These are phyloP conservation scores for Ogataea henricii DNA, from an alignment of 805 yeast genomes.

Conservation along the genomic window DNA sequence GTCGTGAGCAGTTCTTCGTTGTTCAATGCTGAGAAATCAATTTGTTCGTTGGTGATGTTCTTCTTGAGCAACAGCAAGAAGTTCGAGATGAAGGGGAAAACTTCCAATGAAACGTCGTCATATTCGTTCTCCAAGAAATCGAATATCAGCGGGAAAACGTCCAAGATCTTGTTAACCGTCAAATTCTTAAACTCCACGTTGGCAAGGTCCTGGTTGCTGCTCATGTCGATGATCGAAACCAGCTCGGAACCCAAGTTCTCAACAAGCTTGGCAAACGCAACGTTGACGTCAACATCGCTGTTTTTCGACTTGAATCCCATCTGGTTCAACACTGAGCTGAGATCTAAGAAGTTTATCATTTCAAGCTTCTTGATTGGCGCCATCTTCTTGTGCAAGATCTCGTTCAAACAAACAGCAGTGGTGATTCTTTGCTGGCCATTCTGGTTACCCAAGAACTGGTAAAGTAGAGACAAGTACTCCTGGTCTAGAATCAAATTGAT, in stretches of 20 bases:
- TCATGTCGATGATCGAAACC: conserved; percentile 62
- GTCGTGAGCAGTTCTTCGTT: conserved; percentile 56
- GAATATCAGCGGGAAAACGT: conserved; percentile 72
- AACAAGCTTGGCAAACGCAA: conserved; percentile 74
- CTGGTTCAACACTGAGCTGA: conserved; percentile 54
- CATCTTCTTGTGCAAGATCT: conserved; percentile 61
- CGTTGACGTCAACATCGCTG: conserved; percentile 60
- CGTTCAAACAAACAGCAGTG: conserved; percentile 57
- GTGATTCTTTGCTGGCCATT: conserved; percentile 51
- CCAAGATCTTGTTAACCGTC: conserved; percentile 49
- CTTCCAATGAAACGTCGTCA: conserved; percentile 85
- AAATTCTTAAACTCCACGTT: conserved; percentile 42
- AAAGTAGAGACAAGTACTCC: conserved; percentile 57
- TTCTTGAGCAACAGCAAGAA: conserved; percentile 72
- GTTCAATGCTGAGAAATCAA: conserved; percentile 33
- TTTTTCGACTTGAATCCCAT: conserved; percentile 43
- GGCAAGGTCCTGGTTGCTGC: conserved; percentile 35
- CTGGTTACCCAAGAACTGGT: conserved; percentile 48
- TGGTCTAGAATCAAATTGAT: conserved; percentile 68
- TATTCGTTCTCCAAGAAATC: conserved; percentile 76
- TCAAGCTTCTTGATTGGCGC: conserved; percentile 57
- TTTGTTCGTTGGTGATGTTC: conserved; percentile 38
- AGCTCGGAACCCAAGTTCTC: conserved; percentile 77
- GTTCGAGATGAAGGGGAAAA: conserved; percentile 77
- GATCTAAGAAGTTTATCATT: conserved; percentile 65